Evolutionary conservation across 306 rosid genomes (phyloP).

Genomic region (Alnus rubra): DNA sequence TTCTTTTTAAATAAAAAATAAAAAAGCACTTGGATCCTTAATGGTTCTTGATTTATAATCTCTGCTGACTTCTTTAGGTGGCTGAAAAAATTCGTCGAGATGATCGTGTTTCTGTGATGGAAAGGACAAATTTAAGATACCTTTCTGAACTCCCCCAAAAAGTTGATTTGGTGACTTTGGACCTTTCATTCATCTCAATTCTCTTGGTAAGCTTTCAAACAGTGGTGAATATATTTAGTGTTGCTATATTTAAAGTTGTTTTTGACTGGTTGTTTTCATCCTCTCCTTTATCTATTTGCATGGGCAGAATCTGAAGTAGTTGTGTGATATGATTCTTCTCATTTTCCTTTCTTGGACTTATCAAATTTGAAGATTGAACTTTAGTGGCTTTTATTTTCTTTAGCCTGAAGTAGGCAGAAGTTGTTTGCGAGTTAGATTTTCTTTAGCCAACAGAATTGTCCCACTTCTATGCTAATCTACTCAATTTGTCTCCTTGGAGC

Average conservation of each 20-base stretch:
- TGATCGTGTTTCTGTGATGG: constrained; percentile 81
- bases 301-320: neutral
- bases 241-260: neutral
- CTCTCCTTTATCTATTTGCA: neutral
- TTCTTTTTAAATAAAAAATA: too few relatives aligned
- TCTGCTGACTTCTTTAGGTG: constrained; percentile 52
- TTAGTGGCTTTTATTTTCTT: neutral
- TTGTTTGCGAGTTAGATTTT: neutral
- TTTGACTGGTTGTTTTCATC: constrained; percentile 4
- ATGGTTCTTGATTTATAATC: neutral
- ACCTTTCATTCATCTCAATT: constrained; percentile 94
- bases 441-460: neutral
- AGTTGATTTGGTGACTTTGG: constrained; percentile 91
- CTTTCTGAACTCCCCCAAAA: constrained; percentile 80
- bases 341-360: neutral
- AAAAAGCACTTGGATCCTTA: neutral
- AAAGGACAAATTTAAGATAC: constrained; percentile 84
- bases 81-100: constrained; percentile 81
- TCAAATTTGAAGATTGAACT: neutral
- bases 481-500: constrained; percentile 1
- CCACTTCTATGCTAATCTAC: neutral
- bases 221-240: neutral
- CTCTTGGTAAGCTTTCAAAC: constrained; percentile 64
- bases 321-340: constrained; percentile 1
- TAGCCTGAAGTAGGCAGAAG: neutral